A percentile compares a stretch with the other conserved stretches of the same genome.
Conservation (phyloP, 2,329 filamentous ascomycete species). For the Trichoderma semiorbis region DNA sequence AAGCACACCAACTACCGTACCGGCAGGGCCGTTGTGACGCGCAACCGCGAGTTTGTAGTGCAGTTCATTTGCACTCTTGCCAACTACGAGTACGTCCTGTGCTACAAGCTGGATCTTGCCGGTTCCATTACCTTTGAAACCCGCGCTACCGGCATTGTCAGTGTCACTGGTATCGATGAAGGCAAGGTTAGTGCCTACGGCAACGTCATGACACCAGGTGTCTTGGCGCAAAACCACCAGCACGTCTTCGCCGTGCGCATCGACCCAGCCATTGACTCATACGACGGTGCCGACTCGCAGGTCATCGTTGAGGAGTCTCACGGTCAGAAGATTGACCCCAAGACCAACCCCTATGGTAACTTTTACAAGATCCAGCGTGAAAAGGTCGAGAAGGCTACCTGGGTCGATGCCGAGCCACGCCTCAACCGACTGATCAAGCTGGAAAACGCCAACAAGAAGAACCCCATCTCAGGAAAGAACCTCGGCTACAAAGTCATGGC, state of each 20-base stretch:
- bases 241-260: constrained; percentile 65
- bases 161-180: constrained; percentile 56
- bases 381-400: constrained; percentile 42
- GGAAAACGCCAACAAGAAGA: constrained; percentile 44
- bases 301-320: constrained; percentile 42
- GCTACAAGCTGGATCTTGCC: constrained; percentile 56
- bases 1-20: constrained; percentile 71
- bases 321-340: constrained; percentile 39
- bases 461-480: constrained; percentile 46
- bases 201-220: constrained; percentile 60
- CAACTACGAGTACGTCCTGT: constrained; percentile 65
- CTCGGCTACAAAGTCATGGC: constrained; percentile 50
- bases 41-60: constrained; percentile 60
- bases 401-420: constrained; percentile 51
- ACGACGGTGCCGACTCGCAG: constrained; percentile 45
- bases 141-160: constrained; percentile 64
- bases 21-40: constrained; percentile 55
- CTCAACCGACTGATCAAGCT: constrained; percentile 50
- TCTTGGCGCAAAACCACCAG: constrained; percentile 67
- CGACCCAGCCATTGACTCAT: constrained; percentile 59
- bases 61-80: constrained; percentile 67
- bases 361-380: constrained; percentile 54
- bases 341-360: constrained; percentile 60
- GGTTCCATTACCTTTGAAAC: constrained; percentile 60
- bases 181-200: constrained; percentile 52